Base-by-base conservation (phyloP, 1,139 yeast genomes). In the Magnusiomyces suaveolens region DNA sequence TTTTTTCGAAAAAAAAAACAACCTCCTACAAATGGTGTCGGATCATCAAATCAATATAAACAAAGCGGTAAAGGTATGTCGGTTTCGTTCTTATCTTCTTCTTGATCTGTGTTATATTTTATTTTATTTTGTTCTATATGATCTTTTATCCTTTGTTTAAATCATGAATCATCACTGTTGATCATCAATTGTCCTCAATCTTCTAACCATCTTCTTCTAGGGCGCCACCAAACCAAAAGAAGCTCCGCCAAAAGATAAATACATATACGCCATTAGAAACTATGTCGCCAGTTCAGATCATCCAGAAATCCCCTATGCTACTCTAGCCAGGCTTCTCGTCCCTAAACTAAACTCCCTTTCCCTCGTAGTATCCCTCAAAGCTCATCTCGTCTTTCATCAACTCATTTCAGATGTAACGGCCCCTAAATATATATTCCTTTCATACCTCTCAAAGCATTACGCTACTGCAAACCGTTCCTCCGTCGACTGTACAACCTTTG, bases 221-320 rank as follows among this genome's bases (percentile, higher is more conserved):
- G 62, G 63, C n/a, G 64, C 64, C 6, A 63, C 66, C 4, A 59
- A 59, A 38, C 56, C 63, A 1, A 59, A 59, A 51, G 57, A 57
- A 21, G 59, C 56, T 16, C 57, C 60, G 38, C 57, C 60, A 33
- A 60, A 59, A 47, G 61, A 56, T 24, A 63, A 62, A 54, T 57
- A 60, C 52, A 48, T 60, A 32, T 52, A 51, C 20, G 53, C 56
- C 18, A 54, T 62, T 2, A 57, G 60, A 8, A 49, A 50, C 20
- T 57, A 55, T 48, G 53, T 63, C 18, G 47, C 53, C 14, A 53
- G 50, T 14, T 25, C 55, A 26, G 41, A 55, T 6, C 41, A 18
- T 25, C 57, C 58, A n/a, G 59, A 54, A 29, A 50, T 52, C 21
- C 54, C 60, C 43, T 51, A 54, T n/a, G 56, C 56, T 23, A 47